These are phyloP conservation scores for Ophioceras dolichostomum DNA, from an alignment of 2,329 filamentous ascomycete species.

Conservation along the genomic window DNA sequence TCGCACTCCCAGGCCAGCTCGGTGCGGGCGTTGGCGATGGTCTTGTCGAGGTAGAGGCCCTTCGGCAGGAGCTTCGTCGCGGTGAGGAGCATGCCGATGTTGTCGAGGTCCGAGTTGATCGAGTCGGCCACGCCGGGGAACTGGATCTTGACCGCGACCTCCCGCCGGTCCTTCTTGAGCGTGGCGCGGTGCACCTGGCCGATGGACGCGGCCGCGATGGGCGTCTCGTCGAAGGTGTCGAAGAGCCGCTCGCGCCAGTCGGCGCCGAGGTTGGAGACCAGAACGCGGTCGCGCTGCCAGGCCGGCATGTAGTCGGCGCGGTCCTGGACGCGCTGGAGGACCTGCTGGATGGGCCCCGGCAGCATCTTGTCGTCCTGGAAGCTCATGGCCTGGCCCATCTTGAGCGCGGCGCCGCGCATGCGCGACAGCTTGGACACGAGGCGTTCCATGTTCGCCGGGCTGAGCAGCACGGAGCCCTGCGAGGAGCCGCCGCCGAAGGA, in stretches of 20 bases:
- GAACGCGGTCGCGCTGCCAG: constrained; percentile 79
- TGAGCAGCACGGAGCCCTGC: constrained; percentile 71
- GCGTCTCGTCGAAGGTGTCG: constrained; percentile 73
- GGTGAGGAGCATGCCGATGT: constrained; percentile 79
- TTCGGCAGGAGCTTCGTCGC: constrained; percentile 83
- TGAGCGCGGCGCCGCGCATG: constrained; percentile 95
- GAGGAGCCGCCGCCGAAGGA: constrained; percentile 53
- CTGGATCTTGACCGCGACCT: constrained; percentile 91
- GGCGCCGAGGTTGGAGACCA: constrained; percentile 63
- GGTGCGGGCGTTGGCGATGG: constrained; percentile 84
- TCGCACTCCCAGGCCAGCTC: constrained; percentile 97
- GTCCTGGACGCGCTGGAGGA: constrained; percentile 90
- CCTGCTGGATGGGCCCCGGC: constrained; percentile 73
- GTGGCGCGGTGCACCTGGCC: constrained; percentile 87
- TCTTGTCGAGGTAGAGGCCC: constrained; percentile 90
- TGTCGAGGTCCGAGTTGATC: constrained; percentile 93
- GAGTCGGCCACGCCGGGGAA: constrained; percentile 93
- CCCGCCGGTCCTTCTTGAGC: constrained; percentile 59
- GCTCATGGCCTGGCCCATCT: constrained; percentile 95
- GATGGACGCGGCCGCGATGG: constrained; percentile 91
- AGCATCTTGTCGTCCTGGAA: constrained; percentile 97
- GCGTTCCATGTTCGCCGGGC: constrained; percentile 81
- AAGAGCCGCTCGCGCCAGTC: constrained; percentile 85
- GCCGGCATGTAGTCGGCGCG: constrained; percentile 96
- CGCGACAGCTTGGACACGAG: constrained; percentile 85